Base-by-base conservation (phyloP, 495 filamentous ascomycete genomes). In the Tuber microsphaerosporum region DNA sequence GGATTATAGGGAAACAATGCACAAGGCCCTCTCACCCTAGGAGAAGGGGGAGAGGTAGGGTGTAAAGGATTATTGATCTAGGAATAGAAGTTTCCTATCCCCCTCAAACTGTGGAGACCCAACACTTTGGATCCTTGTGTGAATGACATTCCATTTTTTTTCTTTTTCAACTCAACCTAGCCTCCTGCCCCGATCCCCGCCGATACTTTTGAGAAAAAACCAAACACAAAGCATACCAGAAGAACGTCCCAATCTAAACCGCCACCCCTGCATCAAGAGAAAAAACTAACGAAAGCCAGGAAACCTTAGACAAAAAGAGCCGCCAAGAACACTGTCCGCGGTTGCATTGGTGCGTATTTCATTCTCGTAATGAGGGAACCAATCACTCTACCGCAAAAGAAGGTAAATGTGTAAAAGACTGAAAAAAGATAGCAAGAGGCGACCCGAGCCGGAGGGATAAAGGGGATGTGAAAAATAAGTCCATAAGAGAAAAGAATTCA, bases 221-320 rank as follows among this genome's bases (percentile, higher is more conserved):
- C 26, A 2, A 65, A 65, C 31, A 34, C 12, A 34, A 65, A 65
- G 51, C 56, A 65, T 17, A 31, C 26, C 26, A 65, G 56, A 65
- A 65, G 56, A 65, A 65, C 56, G 56, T 65, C 14, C 56, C 56
- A 12, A 65, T 65, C 56, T 65, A 65, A 65, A 26, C 56, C 56
- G 56, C 56, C 56, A 65, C 31, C 56, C 56, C 56, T 31, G 26
- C 56, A 17, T 34, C 26, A 31, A 65, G 56, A 34, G 56, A 34
- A 31, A 65, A 65, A 65, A 65, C 12, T 34, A 65, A 65, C 12
- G 26, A 65, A 65, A 65, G n/a, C 56, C 26, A 16, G 56, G 56
- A 34, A 65, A 34, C 56, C 56, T 34, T 17, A 34, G 56, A 65
- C 31, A 31, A 31, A 65, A 34, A 34, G n/a, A 14, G n/a, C 48